Percentiles rank a stretch among this genome's conserved stretches.
phyloP scores from a whole-genome alignment of 495 filamentous ascomycete species.

The Penicillium desertorum region DNA sequence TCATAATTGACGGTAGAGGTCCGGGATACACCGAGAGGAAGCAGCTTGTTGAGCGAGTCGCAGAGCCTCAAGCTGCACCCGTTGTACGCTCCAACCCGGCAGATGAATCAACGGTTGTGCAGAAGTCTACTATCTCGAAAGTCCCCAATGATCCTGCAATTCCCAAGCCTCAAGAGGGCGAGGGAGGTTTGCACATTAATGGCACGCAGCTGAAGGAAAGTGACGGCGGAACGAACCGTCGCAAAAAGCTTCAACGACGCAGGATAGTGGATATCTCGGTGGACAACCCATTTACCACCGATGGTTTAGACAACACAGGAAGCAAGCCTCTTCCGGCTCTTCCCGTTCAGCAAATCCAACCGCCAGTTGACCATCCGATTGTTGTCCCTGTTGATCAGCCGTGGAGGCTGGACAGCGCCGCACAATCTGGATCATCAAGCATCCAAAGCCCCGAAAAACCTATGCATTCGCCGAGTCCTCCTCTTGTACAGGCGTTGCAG shows the following conservation, averaged over 20 bases:
- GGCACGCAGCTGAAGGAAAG: slow-evolving; percentile 29
- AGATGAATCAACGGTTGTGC: slow-evolving; percentile 59
- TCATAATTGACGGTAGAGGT: slow-evolving; percentile 79
- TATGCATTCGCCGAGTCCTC: slow-evolving; percentile 19
- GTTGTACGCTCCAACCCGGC: slow-evolving; percentile 67
- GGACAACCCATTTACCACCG: slow-evolving; percentile 48
- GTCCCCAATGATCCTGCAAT: slow-evolving; percentile 14
- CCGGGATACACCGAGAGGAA: slow-evolving; percentile 81
- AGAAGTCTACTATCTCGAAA: slow-evolving; percentile 44
- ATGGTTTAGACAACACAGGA: slow-evolving; percentile 36
- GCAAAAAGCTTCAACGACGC: slow-evolving; percentile 59
- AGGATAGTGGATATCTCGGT: slow-evolving; percentile 81
- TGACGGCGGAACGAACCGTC: slow-evolving; percentile 42
- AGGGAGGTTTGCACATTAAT: slow-evolving; percentile 52
- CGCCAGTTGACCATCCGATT: slow-evolving; percentile 31
- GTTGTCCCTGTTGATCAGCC: slow-evolving; percentile 35
- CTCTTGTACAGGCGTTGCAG: slow-evolving; percentile 22
- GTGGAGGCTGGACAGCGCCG: slow-evolving; percentile 38
- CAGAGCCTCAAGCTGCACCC: slow-evolving; percentile 69
- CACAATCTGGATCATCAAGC: slow-evolving; percentile 35
- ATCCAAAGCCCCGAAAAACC: slow-evolving; percentile 26
- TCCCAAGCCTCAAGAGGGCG: slow-evolving; percentile 50
- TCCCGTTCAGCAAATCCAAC: slow-evolving; percentile 36
- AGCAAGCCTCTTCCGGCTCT: slow-evolving; percentile 30
- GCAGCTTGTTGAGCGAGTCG: slow-evolving; percentile 78